These are phyloP conservation scores for Boletus fagicola DNA, from an alignment of 768 basidiomycete species.

Conservation along the genomic window DNA sequence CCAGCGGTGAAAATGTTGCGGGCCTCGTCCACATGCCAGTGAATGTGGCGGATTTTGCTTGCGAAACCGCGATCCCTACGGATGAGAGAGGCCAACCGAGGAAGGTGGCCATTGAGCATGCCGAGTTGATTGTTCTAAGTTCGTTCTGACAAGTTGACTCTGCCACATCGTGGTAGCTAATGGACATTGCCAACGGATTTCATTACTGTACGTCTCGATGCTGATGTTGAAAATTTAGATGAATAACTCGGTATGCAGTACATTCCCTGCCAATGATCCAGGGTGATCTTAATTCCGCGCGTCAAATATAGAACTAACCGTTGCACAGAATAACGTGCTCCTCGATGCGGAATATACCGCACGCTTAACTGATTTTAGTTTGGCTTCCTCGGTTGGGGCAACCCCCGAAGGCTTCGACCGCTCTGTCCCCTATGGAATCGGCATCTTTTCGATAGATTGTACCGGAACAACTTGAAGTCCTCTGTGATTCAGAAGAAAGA, in stretches of 20 bases:
- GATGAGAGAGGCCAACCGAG: too few species aligned
- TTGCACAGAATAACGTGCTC: constrained; percentile 16
- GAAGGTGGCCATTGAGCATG: too few species aligned
- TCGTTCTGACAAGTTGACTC: background rate
- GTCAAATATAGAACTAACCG: background rate
- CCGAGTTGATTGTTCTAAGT: too few species aligned
- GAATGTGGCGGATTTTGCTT: too few species aligned
- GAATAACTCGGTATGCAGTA: background rate
- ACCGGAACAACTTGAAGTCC: constrained; percentile 30
- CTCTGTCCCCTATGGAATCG: constrained; percentile 29
- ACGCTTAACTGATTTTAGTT: constrained; percentile 45
- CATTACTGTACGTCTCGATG: constrained; percentile 7
- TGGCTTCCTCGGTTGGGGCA: too few species aligned
- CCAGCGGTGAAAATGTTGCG: too few species aligned
- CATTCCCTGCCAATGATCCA: constrained; percentile 10
- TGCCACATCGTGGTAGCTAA: constrained; percentile 5
- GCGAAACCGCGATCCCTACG: too few species aligned
- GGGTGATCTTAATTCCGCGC: constrained; percentile 15
- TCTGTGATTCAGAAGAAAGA: constrained; percentile 13
- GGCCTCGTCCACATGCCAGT: too few species aligned
- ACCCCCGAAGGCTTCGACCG: background rate
- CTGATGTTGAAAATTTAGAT: background rate
- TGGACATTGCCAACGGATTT: constrained; percentile 15
- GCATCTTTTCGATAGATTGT: constrained; percentile 45
- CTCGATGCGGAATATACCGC: constrained; percentile 28